Percentiles rank a stretch among this genome's conserved stretches.
phyloP scores from a whole-genome alignment of 106 monocot genomes.

The Hemerocallis citrina region DNA sequence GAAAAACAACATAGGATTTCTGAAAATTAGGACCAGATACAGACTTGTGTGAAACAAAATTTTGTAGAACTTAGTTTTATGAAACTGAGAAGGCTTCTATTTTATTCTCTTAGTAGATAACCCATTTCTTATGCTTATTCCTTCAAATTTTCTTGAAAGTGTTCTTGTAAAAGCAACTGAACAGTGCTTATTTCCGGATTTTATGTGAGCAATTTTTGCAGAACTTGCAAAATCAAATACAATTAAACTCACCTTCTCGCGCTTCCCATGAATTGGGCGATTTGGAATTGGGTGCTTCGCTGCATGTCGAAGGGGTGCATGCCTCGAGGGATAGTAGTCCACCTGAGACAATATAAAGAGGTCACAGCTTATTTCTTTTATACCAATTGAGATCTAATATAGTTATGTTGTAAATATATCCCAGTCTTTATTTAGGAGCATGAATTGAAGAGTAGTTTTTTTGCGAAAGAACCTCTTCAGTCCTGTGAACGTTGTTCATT shows the following conservation, averaged over 20 bases:
- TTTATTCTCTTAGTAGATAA: too few relatives aligned
- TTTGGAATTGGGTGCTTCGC: conserved; percentile 31
- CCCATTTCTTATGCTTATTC: too few relatives aligned
- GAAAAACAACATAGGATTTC: not conserved
- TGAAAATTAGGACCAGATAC: too few relatives aligned
- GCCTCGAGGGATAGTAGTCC: conserved; percentile 70
- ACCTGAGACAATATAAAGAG: conserved; percentile 21
- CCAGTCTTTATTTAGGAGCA: not conserved
- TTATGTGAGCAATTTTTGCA: too few relatives aligned
- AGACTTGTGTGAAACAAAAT: too few relatives aligned
- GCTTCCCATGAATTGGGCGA: conserved; percentile 36
- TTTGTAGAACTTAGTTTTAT: too few relatives aligned
- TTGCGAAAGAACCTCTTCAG: conserved; percentile 70
- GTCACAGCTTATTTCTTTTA: not conserved
- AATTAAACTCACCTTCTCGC: conserved; percentile 44
- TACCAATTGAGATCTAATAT: not conserved
- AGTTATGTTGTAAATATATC: not conserved
- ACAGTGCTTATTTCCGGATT: too few relatives aligned
- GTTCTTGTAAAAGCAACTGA: not conserved
- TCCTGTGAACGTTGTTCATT: conserved; percentile 83
- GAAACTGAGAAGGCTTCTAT: too few relatives aligned
- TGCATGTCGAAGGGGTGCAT: conserved; percentile 39
- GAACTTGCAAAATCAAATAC: too few relatives aligned
- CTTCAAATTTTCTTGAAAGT: not conserved
- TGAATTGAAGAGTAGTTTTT: not conserved